phyloP scores from a whole-genome alignment of 2,329 filamentous ascomycete genomes.

The Aspergillus sp. region DNA sequence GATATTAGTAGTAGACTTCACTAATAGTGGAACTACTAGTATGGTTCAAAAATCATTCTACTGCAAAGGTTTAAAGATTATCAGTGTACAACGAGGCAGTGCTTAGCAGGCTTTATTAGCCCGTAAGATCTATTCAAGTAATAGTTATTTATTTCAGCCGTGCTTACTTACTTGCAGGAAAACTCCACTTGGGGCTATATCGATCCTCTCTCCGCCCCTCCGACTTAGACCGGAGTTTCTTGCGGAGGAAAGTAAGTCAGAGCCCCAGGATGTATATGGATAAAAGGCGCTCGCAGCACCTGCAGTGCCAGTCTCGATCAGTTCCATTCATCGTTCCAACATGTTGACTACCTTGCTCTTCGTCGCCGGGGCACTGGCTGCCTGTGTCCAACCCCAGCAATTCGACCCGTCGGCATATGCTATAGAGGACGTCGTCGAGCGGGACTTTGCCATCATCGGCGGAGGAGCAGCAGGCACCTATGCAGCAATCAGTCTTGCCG shows the following conservation, averaged over 20 bases:
- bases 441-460: slow-evolving; percentile 29
- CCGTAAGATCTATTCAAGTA: no score
- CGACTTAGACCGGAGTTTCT: background rate
- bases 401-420: background rate
- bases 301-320: background rate
- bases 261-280: background rate
- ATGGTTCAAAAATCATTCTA: no score
- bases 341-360: background rate
- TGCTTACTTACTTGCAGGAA: background rate
- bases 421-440: background rate
- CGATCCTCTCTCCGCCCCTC: background rate
- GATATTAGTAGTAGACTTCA: no score
- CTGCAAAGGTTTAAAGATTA: no score
- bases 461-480: slow-evolving; percentile 32
- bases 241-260: background rate
- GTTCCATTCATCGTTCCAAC: background rate
- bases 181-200: background rate
- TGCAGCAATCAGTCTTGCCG: slow-evolving; percentile 27
- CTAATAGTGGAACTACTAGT: no score
- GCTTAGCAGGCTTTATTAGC: background rate
- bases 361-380: background rate
- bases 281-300: background rate
- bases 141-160: no score
- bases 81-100: no score
- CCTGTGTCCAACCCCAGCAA: background rate